phyloP scores from a whole-genome alignment of 2,329 filamentous ascomycete genomes.

The Chrysoporthe cubensis region DNA sequence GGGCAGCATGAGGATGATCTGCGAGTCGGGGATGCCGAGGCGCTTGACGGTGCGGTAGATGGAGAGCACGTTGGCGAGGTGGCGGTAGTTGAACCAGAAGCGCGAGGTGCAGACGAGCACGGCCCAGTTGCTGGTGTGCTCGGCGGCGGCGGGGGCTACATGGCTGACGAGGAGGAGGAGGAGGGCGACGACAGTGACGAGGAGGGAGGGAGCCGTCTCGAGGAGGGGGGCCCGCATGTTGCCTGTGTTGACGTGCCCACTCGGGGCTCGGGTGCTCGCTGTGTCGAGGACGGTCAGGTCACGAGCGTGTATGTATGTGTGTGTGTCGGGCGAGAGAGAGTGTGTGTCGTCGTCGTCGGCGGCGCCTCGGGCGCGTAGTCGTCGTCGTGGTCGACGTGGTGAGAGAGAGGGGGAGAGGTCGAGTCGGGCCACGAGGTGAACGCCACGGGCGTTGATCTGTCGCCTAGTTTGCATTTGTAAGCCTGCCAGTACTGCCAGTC shows the following conservation, averaged over 20 bases:
- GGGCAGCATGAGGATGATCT: conserved; percentile 99
- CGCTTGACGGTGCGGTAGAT: conserved; percentile 98
- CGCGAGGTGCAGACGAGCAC: conserved; percentile 98
- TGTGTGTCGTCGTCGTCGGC: too few relatives aligned
- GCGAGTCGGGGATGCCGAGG: conserved; percentile 94
- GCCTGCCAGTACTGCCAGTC: too few relatives aligned
- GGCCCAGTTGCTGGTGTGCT: conserved; percentile 98
- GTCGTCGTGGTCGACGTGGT: too few relatives aligned
- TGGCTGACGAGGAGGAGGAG: conserved; percentile 50
- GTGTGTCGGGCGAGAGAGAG: too few relatives aligned
- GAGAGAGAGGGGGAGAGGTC: too few relatives aligned
- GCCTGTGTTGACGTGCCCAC: neutral
- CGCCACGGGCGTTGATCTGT: too few relatives aligned
- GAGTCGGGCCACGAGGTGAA: too few relatives aligned
- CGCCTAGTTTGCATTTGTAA: too few relatives aligned
- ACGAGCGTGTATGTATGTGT: neutral
- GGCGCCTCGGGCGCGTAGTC: too few relatives aligned
- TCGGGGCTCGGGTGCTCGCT: too few relatives aligned
- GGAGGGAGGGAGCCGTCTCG: neutral
- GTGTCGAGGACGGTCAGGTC: neutral
- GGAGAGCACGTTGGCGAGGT: conserved; percentile 95
- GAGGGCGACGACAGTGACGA: conserved; percentile 38
- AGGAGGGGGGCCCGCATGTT: conserved; percentile 54
- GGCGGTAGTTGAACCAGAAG: conserved; percentile 99
- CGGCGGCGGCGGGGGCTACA: conserved; percentile 50